Conservation (phyloP, 2,329 filamentous ascomycete genomes). For the Fusarium sublunatum region DNA sequence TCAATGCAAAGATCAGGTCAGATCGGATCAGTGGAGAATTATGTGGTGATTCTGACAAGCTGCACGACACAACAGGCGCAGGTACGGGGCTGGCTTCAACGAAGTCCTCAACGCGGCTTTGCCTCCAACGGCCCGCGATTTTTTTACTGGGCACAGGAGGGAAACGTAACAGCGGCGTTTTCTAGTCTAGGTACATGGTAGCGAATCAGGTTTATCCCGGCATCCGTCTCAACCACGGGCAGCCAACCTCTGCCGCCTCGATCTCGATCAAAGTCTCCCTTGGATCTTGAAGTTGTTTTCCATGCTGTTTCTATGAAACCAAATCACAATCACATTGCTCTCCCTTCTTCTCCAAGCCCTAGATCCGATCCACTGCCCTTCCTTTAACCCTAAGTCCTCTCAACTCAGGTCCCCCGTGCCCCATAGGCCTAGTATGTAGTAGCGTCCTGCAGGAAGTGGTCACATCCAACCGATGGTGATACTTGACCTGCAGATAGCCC, state of each 20-base stretch:
- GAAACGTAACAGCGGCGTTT: conserved; percentile 32
- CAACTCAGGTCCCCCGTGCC: conserved; percentile 12
- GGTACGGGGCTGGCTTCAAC: conserved; percentile 27
- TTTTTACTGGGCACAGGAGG: conserved; percentile 28
- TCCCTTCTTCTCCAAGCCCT: conserved; percentile 24
- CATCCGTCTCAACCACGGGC: conserved; percentile 11
- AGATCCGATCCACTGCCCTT: conserved; percentile 35
- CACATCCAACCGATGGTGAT: conserved; percentile 37
- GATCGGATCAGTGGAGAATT: conserved; percentile 17
- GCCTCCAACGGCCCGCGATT: conserved; percentile 35
- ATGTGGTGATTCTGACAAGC: conserved; percentile 33
- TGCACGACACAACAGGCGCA: conserved; percentile 41
- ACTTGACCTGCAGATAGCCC: conserved; percentile 32
- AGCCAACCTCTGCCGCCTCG: conserved; percentile 13
- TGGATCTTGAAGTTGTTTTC: background rate
- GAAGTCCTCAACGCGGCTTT: conserved; percentile 18
- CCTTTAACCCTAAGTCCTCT: conserved; percentile 33
- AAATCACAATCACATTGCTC: conserved; percentile 6
- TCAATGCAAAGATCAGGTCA: conserved; percentile 10
- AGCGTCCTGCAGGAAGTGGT: conserved; percentile 30
- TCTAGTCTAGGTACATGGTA: conserved; percentile 2
- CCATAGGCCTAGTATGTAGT: conserved; percentile 22
- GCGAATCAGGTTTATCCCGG: conserved; percentile 34
- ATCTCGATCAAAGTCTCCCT: background rate
- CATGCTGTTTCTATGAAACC: conserved; percentile 4